Percentiles rank a stretch among this genome's conserved stretches.
Conservation (phyloP, 140 eudicot genomes). For the Ambrosia hybrid region DNA sequence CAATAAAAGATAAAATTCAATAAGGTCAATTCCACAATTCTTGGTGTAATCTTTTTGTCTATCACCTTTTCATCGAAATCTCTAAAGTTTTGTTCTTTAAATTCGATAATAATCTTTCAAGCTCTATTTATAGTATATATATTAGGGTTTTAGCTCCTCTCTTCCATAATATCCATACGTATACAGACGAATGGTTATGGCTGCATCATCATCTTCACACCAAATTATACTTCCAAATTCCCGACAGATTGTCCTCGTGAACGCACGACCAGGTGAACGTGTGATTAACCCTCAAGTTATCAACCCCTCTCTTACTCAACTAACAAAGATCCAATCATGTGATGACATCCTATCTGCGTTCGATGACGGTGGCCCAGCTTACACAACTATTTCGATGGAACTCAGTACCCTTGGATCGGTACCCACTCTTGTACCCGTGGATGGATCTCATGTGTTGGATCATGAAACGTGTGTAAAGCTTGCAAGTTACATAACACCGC, state of each 20-base stretch:
- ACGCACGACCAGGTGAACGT: slow-evolving; percentile 1
- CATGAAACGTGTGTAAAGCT: neutral
- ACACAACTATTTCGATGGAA: neutral
- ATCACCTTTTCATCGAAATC: no score
- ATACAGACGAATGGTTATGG: no score
- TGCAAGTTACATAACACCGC: neutral
- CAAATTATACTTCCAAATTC: neutral
- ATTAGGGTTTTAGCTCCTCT: neutral
- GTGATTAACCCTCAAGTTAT: neutral
- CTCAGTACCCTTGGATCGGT: neutral
- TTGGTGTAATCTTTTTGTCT: no score
- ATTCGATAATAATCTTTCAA: no score
- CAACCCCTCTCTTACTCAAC: neutral
- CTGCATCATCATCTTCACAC: neutral
- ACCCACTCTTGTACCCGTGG: neutral
- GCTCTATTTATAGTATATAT: no score
- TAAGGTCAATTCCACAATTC: no score
- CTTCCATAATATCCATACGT: no score
- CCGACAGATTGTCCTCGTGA: neutral
- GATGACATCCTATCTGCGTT: slow-evolving; percentile 1
- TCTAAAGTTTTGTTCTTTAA: no score
- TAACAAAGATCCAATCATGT: neutral
- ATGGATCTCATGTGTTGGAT: neutral
- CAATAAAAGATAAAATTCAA: no score
- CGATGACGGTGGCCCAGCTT: neutral